Conservation (phyloP, 305 asterid genomes). For the Fraxinus sp. region DNA sequence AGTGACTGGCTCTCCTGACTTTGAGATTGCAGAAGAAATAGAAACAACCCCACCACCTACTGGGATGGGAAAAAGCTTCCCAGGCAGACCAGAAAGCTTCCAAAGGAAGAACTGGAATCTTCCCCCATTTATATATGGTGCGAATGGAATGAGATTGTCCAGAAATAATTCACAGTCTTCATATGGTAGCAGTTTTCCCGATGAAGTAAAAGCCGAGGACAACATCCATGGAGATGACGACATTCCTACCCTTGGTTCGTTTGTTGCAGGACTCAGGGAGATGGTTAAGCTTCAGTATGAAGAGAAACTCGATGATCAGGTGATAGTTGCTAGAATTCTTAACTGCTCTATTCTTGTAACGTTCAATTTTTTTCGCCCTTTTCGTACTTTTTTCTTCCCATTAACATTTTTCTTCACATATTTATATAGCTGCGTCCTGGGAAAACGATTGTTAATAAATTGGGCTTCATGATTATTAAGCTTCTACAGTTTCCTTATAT, state of each 20-base stretch:
- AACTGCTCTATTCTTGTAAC: neutral
- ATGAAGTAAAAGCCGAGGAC: conserved; percentile 45
- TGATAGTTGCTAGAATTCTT: conserved; percentile 21
- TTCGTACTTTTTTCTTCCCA: neutral
- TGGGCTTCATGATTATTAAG: neutral
- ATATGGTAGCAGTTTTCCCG: conserved; percentile 49
- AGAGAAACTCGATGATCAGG: conserved; percentile 42
- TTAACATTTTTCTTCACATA: neutral
- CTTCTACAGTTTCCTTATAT: neutral
- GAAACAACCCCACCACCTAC: conserved; percentile 76
- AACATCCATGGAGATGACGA: conserved; percentile 56
- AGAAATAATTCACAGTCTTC: conserved; percentile 72
- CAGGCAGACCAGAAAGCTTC: conserved; percentile 64
- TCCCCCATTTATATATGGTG: conserved; percentile 67
- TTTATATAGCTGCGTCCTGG: neutral
- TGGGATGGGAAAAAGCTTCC: conserved; percentile 50
- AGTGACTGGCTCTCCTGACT: conserved; percentile 40
- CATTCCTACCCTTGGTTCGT: conserved; percentile 80
- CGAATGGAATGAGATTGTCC: conserved; percentile 34
- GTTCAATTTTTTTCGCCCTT: neutral
- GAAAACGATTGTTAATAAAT: neutral
- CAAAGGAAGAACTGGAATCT: conserved; percentile 76
- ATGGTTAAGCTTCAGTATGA: conserved; percentile 74
- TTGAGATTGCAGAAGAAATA: conserved; percentile 40
- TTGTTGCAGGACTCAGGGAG: conserved; percentile 83